Percentiles rank a stretch among this genome's conserved stretches.
Evolutionary conservation across 768 basidiomycete genomes (phyloP).

Genomic region (Tulasnella sp.): DNA sequence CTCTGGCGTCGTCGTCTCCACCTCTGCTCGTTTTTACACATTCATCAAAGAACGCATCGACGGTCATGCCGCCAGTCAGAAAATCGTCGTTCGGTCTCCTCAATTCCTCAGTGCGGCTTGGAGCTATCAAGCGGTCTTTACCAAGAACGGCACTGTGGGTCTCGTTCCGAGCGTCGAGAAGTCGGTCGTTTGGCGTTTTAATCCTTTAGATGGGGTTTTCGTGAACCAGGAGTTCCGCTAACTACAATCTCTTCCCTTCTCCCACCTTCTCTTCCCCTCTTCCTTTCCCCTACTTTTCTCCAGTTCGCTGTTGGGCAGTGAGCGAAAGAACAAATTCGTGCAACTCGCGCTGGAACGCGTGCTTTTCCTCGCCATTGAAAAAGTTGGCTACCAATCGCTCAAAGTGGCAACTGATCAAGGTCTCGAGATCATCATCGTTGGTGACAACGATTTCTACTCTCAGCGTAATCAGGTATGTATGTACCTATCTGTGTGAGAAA

Average conservation of each 20-base stretch:
- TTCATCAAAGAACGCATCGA: conserved; percentile 42
- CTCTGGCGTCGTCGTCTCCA: conserved; percentile 82
- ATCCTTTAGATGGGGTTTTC: not conserved
- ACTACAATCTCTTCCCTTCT: not conserved
- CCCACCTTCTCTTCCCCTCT: no score
- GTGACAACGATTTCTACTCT: conserved; percentile 98
- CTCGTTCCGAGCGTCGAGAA: conserved; percentile 3
- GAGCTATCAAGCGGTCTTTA: conserved; percentile 49
- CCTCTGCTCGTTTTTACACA: conserved; percentile 91
- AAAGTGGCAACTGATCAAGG: conserved; percentile 42
- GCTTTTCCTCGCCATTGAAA: conserved; percentile 57
- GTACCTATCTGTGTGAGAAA: not conserved
- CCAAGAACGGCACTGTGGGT: conserved; percentile 6
- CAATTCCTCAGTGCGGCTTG: conserved; percentile 81
- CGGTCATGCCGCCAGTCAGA: conserved; percentile 6
- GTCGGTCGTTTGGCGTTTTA: conserved; percentile 5
- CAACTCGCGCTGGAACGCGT: conserved; percentile 79
- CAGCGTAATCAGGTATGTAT: conserved; percentile 66
- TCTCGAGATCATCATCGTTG: conserved; percentile 73
- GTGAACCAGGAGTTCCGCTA: not conserved
- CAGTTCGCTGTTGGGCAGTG: not conserved
- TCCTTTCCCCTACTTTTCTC: not conserved
- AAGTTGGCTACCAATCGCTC: conserved; percentile 40
- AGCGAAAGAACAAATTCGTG: conserved; percentile 81
- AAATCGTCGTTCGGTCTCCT: conserved; percentile 74